Conservation (phyloP, 108 stramenopile species). For the Hondaea fermentalgiana region DNA sequence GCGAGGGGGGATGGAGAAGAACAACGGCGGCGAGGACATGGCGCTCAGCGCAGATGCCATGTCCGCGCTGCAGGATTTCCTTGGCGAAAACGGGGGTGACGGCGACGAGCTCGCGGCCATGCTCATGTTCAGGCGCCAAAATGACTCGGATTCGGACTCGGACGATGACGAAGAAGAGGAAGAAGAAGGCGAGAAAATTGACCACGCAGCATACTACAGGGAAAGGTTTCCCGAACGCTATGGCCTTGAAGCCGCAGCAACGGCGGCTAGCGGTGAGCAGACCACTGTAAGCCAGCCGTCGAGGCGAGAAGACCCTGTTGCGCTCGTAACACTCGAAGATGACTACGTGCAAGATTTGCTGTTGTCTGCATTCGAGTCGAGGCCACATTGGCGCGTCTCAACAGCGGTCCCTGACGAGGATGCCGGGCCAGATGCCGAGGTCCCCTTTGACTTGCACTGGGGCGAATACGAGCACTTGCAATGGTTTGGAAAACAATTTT, state of each 20-base stretch:
- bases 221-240: neutral
- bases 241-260: neutral
- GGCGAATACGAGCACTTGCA: constrained; percentile 5
- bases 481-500: neutral
- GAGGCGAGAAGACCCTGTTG: neutral
- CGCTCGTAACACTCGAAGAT: constrained; percentile 1
- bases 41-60: neutral
- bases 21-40: no score
- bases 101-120: neutral
- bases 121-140: neutral
- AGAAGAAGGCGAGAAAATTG: neutral
- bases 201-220: neutral
- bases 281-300: neutral
- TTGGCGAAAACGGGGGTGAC: neutral
- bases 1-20: no score
- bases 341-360: neutral
- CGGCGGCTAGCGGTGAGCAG: neutral
- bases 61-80: neutral
- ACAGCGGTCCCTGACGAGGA: neutral
- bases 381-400: neutral
- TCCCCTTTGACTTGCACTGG: neutral
- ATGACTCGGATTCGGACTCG: neutral
- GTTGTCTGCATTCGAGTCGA: neutral
- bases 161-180: neutral
- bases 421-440: neutral